Evolutionary conservation across 495 filamentous ascomycete genomes (phyloP).

Genomic region (Xylaria sp.): DNA sequence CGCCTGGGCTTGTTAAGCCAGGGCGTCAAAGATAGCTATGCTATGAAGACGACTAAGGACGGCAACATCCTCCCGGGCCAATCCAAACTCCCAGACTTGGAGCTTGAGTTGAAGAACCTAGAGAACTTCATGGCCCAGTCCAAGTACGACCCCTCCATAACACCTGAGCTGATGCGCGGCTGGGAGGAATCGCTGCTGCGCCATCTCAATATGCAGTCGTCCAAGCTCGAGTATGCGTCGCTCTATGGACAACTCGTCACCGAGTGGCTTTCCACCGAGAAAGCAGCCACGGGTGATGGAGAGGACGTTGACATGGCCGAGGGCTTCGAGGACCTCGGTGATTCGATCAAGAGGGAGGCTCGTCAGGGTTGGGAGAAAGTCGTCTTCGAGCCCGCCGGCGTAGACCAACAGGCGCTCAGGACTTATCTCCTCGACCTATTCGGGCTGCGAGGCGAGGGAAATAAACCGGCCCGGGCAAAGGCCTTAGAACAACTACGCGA

Average conservation of each 20-base stretch:
- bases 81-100: conserved; percentile 41
- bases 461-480: conserved; percentile 40
- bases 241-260: conserved; percentile 68
- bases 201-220: conserved; percentile 57
- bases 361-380: conserved; percentile 61
- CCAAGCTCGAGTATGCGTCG: conserved; percentile 65
- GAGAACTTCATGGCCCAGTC: conserved; percentile 63
- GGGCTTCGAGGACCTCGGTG: conserved; percentile 52
- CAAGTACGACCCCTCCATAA: conserved; percentile 63
- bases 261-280: conserved; percentile 61
- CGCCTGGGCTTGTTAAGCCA: conserved; percentile 49
- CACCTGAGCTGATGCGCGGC: conserved; percentile 49
- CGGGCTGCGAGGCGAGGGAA: conserved; percentile 42
- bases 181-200: conserved; percentile 59
- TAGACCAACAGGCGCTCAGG: conserved; percentile 54
- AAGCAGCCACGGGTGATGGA: conserved; percentile 25
- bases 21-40: conserved; percentile 48
- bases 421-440: conserved; percentile 63
- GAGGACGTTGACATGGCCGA: conserved; percentile 39
- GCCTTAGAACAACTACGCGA: conserved; percentile 54
- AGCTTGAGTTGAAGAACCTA: conserved; percentile 53
- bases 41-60: conserved; percentile 39
- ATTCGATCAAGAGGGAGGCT: conserved; percentile 56
- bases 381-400: conserved; percentile 60
- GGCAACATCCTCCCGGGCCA: conserved; percentile 29